Evolutionary conservation across 2,329 filamentous ascomycete species (phyloP), one percentile per base, ranked within the genome.

Genomic region (Fonsecaea monophora): DNA sequence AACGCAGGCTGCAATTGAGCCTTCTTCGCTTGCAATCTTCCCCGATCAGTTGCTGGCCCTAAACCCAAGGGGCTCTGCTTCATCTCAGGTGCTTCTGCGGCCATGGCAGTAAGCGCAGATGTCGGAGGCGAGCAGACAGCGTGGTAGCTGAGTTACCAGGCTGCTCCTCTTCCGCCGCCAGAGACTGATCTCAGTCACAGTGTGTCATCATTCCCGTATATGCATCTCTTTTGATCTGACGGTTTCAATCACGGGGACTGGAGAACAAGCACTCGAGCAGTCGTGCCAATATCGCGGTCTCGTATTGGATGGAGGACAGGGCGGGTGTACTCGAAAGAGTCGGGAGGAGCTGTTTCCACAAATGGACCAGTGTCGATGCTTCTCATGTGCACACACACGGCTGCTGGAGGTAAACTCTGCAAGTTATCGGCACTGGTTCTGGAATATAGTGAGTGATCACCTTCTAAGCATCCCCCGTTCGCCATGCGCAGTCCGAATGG

Each of bases 391-490:
- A 60, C 40, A 60, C 40, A 21, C 25, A 48, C 45, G 25, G 30
- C 10, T n/a, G 21, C 32, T 35, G 34, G 7, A 37, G 42, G 30
- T 45, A 34, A 37, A 60, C 25, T 21, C 8, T 50, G 18, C 9
- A 4, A 60, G 30, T 18, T 35, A 25, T 54, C 13, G 35, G 48
- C 50, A 34, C 50, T 62, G 45, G 5, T 18, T 61, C n/a, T 53
- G 58, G 42, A 18, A 53, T 38, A 53, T 32, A 42, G 45, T 42
- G 50, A 65, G 63, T 56, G 57, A 55, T 50, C 30, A 54, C 32
- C 63, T 65, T 65, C 63, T 65, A 65, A 65, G 63, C 63, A 65
- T 3, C n/a, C 21, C 18, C 21, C 18, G 40, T 35, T 21, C 13
- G 35, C 53, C 15, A 34, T 40, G 45, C 48, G 55, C 56, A 58